Percentiles rank a stretch among this genome's conserved stretches.
These are phyloP conservation scores for Umbellularia californica DNA, from an alignment of 164 flowering plant species.

Conservation along the genomic window DNA sequence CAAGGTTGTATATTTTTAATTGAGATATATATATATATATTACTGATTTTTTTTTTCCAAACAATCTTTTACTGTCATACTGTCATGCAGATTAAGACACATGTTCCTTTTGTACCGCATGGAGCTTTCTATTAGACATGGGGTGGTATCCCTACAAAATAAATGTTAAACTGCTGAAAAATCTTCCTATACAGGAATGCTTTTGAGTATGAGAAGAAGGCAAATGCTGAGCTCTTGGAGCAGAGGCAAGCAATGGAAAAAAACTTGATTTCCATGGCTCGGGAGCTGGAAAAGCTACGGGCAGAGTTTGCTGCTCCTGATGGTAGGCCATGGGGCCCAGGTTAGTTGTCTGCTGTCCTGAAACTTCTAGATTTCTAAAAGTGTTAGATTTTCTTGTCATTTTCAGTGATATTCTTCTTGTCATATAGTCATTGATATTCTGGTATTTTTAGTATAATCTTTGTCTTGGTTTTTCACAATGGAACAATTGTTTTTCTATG, in stretches of 20 bases:
- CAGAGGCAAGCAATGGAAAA: slow-evolving; percentile 64
- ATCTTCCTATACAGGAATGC: slow-evolving; percentile 39
- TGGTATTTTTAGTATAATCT: background rate
- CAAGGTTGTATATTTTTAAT: slow-evolving; percentile 40
- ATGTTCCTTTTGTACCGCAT: background rate
- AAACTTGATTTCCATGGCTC: slow-evolving; percentile 63
- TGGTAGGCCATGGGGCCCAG: slow-evolving; percentile 2
- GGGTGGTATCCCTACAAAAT: background rate
- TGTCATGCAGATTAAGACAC: too few relatives aligned
- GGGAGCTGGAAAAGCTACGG: slow-evolving; percentile 60
- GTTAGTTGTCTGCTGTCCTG: background rate
- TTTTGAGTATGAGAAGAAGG: slow-evolving; percentile 62
- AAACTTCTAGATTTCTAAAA: background rate
- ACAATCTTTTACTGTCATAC: background rate
- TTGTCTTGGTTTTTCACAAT: background rate
- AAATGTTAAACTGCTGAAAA: background rate
- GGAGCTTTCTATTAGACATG: background rate
- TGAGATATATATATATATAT: background rate
- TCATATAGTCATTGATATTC: background rate
- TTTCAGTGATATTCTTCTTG: background rate
- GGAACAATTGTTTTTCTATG: background rate
- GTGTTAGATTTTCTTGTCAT: background rate
- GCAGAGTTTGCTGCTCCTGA: slow-evolving; percentile 26
- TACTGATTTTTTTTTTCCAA: background rate
- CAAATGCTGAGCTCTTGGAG: slow-evolving; percentile 48